phyloP scores from a whole-genome alignment of 768 basidiomycete genomes.

The Tulasnella sp. region DNA sequence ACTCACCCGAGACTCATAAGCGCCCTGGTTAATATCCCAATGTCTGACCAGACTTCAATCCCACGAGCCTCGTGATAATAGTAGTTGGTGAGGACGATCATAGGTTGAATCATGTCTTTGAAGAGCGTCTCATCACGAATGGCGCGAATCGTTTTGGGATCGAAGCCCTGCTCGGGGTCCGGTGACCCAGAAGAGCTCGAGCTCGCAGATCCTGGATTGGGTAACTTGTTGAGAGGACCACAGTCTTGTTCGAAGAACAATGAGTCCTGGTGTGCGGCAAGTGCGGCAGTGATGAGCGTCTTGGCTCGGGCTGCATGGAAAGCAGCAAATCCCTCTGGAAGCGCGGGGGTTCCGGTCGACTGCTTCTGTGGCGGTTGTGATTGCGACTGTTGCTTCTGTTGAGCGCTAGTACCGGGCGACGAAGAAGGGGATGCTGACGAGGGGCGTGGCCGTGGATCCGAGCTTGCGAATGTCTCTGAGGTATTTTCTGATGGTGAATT shows the following conservation, averaged over 20 bases:
- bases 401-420: not conserved
- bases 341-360: not conserved
- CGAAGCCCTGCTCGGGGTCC: not conserved
- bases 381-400: not conserved
- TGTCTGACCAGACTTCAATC: constrained; percentile 7
- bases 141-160: not conserved
- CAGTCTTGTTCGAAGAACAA: not conserved
- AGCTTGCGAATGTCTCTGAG: not conserved
- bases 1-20: constrained; percentile 5
- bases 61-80: constrained; percentile 8
- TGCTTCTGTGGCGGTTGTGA: not conserved
- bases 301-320: not conserved
- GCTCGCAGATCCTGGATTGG: not conserved
- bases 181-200: not conserved
- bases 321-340: not conserved
- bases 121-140: constrained; percentile 1
- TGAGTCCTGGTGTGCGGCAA: constrained; percentile 2
- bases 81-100: constrained; percentile 5
- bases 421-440: not conserved
- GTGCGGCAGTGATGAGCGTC: constrained; percentile 1
- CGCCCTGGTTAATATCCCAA: not conserved
- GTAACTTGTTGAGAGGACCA: not conserved
- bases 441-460: not conserved
- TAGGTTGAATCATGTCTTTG: constrained; percentile 8
- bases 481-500: not conserved